Conservation (phyloP, 352 stramenopile genomes). For the Phytophthora aleatoria region DNA sequence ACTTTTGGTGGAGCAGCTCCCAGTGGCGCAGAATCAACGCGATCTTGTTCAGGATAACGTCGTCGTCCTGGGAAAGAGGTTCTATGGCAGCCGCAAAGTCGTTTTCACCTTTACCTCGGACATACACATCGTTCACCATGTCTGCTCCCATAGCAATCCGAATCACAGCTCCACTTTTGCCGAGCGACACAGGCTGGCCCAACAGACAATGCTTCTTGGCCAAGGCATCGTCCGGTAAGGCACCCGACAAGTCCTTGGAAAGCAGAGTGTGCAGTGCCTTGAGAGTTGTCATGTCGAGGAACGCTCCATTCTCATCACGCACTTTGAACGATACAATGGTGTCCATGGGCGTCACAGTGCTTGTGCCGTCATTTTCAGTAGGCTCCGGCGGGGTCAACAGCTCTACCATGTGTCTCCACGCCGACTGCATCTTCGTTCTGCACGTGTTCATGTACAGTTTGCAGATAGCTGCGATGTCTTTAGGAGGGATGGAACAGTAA, state of each 20-base stretch:
- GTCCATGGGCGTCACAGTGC: conserved; percentile 53
- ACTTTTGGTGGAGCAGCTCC: conserved; percentile 62
- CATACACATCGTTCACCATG: conserved; percentile 82
- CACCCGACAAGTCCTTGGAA: conserved; percentile 69
- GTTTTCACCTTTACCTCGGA: conserved; percentile 40
- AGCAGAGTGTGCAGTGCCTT: conserved; percentile 75
- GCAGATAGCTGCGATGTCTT: conserved; percentile 53
- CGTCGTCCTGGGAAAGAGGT: conserved; percentile 56
- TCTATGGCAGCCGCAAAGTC: conserved; percentile 39
- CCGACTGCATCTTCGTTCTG: conserved; percentile 48
- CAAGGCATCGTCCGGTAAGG: conserved; percentile 46
- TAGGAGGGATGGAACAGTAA: conserved; percentile 61
- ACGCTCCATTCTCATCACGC: conserved; percentile 41
- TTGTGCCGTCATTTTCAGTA: conserved; percentile 19
- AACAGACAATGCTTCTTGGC: conserved; percentile 72
- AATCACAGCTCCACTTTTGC: conserved; percentile 71
- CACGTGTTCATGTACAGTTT: conserved; percentile 61
- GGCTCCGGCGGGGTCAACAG: conserved; percentile 37
- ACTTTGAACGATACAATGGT: conserved; percentile 87
- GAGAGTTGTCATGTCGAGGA: conserved; percentile 53
- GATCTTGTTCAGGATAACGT: conserved; percentile 70
- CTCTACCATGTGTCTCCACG: conserved; percentile 54
- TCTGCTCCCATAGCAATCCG: conserved; percentile 88
- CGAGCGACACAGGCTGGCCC: conserved; percentile 82
- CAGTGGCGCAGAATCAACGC: conserved; percentile 71